phyloP scores from a whole-genome alignment of 208 protist species.

The Acanthamoeba triangularis region DNA sequence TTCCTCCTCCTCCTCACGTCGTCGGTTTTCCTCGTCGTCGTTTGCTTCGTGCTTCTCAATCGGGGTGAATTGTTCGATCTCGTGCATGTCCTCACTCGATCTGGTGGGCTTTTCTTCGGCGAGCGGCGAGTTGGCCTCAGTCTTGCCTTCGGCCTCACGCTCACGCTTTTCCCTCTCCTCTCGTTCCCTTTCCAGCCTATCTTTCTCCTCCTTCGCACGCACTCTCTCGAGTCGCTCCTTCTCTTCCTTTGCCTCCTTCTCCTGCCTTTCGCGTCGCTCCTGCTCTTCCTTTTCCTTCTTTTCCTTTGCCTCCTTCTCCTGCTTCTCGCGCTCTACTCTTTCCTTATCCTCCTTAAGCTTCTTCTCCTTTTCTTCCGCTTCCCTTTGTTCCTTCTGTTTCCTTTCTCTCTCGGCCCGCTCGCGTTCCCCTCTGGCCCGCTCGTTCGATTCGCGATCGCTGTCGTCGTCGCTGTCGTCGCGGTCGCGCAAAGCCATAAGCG shows the following conservation, averaged over 20 bases:
- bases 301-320: background rate
- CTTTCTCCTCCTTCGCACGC: background rate
- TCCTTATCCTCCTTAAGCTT: slow-evolving; percentile 56
- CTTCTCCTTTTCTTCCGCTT: background rate
- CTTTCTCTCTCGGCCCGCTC: background rate
- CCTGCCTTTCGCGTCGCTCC: background rate
- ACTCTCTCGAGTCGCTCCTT: background rate
- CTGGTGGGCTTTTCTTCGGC: background rate
- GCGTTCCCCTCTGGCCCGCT: background rate
- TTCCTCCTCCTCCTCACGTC: background rate
- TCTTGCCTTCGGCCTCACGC: background rate
- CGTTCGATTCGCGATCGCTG: background rate
- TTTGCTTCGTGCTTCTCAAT: background rate
- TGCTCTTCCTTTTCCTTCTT: background rate
- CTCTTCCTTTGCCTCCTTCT: background rate
- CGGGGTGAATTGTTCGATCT: background rate
- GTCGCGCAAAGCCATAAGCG: background rate
- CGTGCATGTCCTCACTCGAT: background rate
- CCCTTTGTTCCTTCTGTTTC: background rate
- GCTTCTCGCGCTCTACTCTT: background rate
- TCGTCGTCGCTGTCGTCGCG: background rate
- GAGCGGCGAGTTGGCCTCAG: too few relatives aligned
- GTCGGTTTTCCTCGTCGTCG: background rate
- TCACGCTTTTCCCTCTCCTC: slow-evolving; percentile 1
- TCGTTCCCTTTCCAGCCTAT: background rate